Evolutionary conservation across 2,329 filamentous ascomycete genomes (phyloP).

Genomic region (Pseudocercospora musae): DNA sequence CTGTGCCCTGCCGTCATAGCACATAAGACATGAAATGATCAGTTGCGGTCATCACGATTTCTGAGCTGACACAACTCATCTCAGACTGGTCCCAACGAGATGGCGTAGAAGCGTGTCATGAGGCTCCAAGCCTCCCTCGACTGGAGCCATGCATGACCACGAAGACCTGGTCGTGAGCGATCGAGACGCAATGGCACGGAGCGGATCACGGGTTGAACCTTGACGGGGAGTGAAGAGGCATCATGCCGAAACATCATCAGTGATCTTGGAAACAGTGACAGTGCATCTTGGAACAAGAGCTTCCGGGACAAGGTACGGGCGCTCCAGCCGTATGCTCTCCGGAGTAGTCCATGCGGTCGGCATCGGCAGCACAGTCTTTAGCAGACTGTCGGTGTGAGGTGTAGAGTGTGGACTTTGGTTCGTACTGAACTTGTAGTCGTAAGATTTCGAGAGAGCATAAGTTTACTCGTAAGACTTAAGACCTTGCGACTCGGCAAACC

Average conservation of each 20-base stretch:
- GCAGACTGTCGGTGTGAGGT: not conserved
- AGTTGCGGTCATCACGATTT: slow-evolving; percentile 2
- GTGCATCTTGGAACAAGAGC: not conserved
- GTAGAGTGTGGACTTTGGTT: not conserved
- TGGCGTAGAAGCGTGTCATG: not conserved
- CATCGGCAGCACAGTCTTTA: not conserved
- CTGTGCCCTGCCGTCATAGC: not conserved
- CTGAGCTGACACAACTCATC: slow-evolving; percentile 3
- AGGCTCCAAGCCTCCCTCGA: slow-evolving; percentile 1
- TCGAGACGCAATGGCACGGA: slow-evolving; percentile 1
- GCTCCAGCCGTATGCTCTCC: not conserved
- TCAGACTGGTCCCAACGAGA: not conserved
- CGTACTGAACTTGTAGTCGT: not conserved
- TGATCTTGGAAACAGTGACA: not conserved
- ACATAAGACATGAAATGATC: not conserved
- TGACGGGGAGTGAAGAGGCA: slow-evolving; percentile 9
- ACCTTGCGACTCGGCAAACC: not conserved
- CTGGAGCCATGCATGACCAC: slow-evolving; percentile 3
- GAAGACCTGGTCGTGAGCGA: slow-evolving; percentile 6
- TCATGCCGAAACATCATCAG: slow-evolving; percentile 9
- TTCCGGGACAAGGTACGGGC: not conserved
- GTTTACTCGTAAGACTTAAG: not conserved
- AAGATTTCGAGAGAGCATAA: not conserved
- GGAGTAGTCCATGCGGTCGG: not conserved
- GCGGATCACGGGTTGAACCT: slow-evolving; percentile 8